A percentile compares a stretch with the other conserved stretches of the same genome.
Evolutionary conservation across 257 asterid genomes (phyloP).

Genomic region (Misopates orontium): DNA sequence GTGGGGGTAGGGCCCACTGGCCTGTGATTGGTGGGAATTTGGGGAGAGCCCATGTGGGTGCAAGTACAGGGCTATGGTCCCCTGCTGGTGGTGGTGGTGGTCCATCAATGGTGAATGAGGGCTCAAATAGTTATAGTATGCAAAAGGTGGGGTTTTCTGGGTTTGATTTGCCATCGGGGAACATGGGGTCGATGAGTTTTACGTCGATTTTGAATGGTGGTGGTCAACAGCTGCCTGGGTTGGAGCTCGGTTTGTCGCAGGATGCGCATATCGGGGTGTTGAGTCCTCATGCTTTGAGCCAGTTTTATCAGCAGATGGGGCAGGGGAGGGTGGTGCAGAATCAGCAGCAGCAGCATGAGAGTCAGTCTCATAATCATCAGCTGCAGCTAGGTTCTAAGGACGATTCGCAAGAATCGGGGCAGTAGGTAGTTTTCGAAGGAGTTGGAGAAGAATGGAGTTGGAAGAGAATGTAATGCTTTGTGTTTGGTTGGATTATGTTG

Average conservation of each 20-base stretch:
- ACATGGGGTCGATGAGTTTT: constrained; percentile 56
- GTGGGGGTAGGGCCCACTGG: constrained; percentile 41
- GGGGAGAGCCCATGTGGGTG: constrained; percentile 49
- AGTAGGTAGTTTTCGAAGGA: neutral
- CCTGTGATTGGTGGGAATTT: constrained; percentile 51
- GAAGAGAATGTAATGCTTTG: too few species aligned
- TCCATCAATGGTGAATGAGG: constrained; percentile 8
- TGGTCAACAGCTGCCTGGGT: constrained; percentile 59
- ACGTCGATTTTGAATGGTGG: constrained; percentile 45
- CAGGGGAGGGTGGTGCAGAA: constrained; percentile 40
- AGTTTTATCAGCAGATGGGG: constrained; percentile 67
- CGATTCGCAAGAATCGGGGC: constrained; percentile 8
- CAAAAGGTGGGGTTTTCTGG: constrained; percentile 28
- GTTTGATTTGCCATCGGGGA: constrained; percentile 54
- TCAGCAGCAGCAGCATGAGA: constrained; percentile 28
- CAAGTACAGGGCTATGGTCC: constrained; percentile 53
- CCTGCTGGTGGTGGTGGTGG: constrained; percentile 21
- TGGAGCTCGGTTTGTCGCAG: constrained; percentile 78
- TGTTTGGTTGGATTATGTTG: neutral
- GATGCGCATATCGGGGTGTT: constrained; percentile 60
- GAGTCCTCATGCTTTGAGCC: constrained; percentile 49
- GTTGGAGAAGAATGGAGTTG: neutral
- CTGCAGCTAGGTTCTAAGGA: neutral
- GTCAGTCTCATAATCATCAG: too few species aligned
- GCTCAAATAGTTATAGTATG: neutral